These are phyloP conservation scores for Ceriops tagal DNA, from an alignment of 345 rosid genomes.

Conservation along the genomic window DNA sequence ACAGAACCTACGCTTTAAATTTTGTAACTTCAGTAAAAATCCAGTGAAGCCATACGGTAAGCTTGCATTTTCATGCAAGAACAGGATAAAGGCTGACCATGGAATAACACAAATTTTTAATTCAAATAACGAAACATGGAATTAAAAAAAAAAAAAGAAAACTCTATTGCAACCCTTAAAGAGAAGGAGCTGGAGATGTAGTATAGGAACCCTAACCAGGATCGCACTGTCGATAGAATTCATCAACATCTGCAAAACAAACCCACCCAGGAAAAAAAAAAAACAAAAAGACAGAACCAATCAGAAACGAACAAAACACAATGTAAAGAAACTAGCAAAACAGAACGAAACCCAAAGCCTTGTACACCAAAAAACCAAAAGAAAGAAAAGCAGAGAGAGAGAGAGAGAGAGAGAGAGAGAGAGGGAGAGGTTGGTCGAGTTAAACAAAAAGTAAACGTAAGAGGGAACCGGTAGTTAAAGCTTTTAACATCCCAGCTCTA, in stretches of 20 bases:
- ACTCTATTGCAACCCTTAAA: too few relatives aligned
- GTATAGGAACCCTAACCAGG: slow-evolving; percentile 61
- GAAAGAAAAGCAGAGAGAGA: not conserved
- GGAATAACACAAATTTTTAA: too few relatives aligned
- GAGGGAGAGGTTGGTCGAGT: not conserved
- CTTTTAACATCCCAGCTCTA: slow-evolving; percentile 65
- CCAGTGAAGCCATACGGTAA: not conserved
- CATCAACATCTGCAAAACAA: slow-evolving; percentile 55
- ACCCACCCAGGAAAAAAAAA: not conserved
- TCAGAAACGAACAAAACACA: not conserved
- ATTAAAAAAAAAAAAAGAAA: too few relatives aligned
- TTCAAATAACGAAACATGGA: too few relatives aligned
- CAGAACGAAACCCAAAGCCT: not conserved
- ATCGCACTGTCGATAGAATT: slow-evolving; percentile 67
- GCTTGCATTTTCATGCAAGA: too few relatives aligned
- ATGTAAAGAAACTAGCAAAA: not conserved
- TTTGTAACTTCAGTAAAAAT: not conserved
- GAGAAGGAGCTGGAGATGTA: too few relatives aligned
- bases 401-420: not conserved
- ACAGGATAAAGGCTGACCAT: too few relatives aligned
- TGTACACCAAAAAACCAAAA: not conserved
- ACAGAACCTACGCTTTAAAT: not conserved
- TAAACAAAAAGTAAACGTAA: not conserved
- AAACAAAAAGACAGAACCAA: too few relatives aligned
- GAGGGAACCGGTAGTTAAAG: slow-evolving; percentile 59